Conservation (phyloP, 345 rosid species). For the Citrus mangshanensis region DNA sequence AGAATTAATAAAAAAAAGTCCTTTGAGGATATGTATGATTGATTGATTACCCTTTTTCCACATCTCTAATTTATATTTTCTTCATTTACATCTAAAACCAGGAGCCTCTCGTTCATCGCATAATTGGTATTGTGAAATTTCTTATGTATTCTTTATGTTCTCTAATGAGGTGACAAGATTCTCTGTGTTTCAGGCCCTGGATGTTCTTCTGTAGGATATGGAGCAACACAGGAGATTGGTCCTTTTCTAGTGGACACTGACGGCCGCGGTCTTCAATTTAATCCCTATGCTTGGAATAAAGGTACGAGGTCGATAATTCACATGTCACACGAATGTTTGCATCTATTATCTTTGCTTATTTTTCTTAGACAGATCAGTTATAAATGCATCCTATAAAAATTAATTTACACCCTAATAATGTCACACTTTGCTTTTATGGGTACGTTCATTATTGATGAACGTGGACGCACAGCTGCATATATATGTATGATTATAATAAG, state of each 20-base stretch:
- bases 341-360: neutral
- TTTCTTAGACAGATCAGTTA: neutral
- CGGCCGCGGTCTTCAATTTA: slow-evolving; percentile 54
- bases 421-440: neutral
- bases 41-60: slow-evolving; percentile 10
- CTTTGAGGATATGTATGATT: slow-evolving; percentile 14
- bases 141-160: slow-evolving; percentile 21
- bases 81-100: slow-evolving; percentile 17
- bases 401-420: neutral
- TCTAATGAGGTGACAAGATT: slow-evolving; percentile 41
- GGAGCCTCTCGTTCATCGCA: slow-evolving; percentile 7
- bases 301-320: slow-evolving; percentile 34
- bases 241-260: slow-evolving; percentile 78
- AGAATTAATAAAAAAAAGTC: slow-evolving; percentile 6
- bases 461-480: slow-evolving; percentile 16
- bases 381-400: neutral
- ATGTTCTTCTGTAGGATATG: slow-evolving; percentile 95
- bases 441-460: neutral
- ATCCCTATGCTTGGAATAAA: slow-evolving; percentile 78
- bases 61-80: neutral
- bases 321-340: slow-evolving; percentile 4
- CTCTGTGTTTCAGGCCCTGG: slow-evolving; percentile 78
- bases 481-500: neutral
- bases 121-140: neutral
- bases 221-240: slow-evolving; percentile 97